Percentiles rank a stretch among this genome's conserved stretches.
phyloP scores from a whole-genome alignment of 495 filamentous ascomycete genomes.

The Jackrogersella minutella region DNA sequence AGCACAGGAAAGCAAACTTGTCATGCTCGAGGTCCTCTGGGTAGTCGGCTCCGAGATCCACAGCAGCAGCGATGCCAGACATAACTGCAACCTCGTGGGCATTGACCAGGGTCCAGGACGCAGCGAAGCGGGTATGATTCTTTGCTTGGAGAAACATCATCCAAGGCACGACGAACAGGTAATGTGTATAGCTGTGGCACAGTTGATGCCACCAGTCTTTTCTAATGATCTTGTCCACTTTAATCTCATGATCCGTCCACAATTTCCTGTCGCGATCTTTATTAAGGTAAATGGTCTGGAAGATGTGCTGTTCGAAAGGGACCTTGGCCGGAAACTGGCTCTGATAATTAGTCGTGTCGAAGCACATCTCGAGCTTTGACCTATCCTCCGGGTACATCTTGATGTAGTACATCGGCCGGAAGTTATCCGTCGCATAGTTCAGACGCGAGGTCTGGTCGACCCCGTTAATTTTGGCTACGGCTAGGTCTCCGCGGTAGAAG shows the following conservation, averaged over 20 bases:
- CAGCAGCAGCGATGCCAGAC: conserved; percentile 80
- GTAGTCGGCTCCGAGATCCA: conserved; percentile 79
- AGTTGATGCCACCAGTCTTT: conserved; percentile 89
- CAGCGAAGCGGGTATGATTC: conserved; percentile 72
- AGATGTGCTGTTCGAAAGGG: conserved; percentile 69
- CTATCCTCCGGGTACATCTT: conserved; percentile 70
- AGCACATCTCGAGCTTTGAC: conserved; percentile 83
- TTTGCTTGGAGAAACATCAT: conserved; percentile 83
- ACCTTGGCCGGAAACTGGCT: conserved; percentile 68
- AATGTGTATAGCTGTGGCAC: conserved; percentile 83
- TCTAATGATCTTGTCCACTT: conserved; percentile 71
- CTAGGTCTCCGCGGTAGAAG: conserved; percentile 59
- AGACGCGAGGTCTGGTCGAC: conserved; percentile 46
- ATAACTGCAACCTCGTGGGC: conserved; percentile 84
- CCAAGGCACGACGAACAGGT: conserved; percentile 76
- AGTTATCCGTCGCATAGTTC: conserved; percentile 53
- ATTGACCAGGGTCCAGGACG: conserved; percentile 83
- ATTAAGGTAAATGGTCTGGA: conserved; percentile 86
- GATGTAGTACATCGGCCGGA: conserved; percentile 84
- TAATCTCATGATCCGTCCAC: conserved; percentile 78
- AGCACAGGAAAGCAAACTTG: conserved; percentile 65
- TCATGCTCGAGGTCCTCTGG: conserved; percentile 47
- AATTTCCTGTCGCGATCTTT: conserved; percentile 65
- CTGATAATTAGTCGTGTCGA: conserved; percentile 87
- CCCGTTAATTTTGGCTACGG: conserved; percentile 38